These are phyloP conservation scores for Wickerhamiella bombiphila DNA, from an alignment of 805 yeast species.

Conservation along the genomic window DNA sequence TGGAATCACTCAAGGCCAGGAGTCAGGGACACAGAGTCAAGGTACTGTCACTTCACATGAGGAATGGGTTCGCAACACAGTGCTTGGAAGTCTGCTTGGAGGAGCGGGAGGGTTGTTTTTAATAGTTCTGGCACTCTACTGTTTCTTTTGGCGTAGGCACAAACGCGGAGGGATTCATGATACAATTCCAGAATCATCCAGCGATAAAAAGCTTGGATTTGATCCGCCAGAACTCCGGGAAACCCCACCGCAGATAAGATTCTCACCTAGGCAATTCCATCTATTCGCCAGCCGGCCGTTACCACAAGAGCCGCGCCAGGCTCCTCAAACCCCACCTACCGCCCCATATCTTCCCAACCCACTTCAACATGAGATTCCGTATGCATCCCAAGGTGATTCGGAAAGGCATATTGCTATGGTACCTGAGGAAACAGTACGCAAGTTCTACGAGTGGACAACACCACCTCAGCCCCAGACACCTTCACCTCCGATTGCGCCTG, in stretches of 20 bases:
- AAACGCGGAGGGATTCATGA: no score
- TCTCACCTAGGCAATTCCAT: no score
- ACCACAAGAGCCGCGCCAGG: conserved; percentile 3
- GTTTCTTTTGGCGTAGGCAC: background rate
- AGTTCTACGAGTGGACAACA: background rate
- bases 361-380: conserved; percentile 4
- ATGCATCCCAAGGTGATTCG: background rate
- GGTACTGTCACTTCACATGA: background rate
- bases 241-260: no score
- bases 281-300: conserved; percentile 6
- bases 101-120: conserved; percentile 8
- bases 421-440: background rate
- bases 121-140: conserved; percentile 3
- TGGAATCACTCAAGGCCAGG: background rate
- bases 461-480: no score
- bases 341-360: conserved; percentile 1
- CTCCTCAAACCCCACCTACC: conserved; percentile 3
- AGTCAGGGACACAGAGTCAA: background rate
- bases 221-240: no score
- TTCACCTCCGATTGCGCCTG: no score
- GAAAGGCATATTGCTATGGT: background rate
- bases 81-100: conserved; percentile 11
- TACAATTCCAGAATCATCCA: background rate
- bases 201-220: background rate
- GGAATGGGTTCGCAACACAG: background rate